phyloP scores from a whole-genome alignment of 2,329 filamentous ascomycete genomes.

The Penicillium oxalicum region DNA sequence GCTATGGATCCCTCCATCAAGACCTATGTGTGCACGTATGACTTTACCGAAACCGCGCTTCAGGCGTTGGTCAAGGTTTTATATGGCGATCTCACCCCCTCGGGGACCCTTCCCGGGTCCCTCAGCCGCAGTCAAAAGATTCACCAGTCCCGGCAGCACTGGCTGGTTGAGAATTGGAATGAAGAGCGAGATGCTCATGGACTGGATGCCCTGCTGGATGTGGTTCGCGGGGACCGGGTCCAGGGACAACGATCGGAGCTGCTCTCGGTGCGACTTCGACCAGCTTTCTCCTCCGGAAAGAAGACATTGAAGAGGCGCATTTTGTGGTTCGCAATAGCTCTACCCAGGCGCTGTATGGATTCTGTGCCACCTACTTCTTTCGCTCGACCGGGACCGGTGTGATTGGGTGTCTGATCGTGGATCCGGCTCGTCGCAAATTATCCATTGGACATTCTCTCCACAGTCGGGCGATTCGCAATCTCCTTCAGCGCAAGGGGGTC shows the following conservation, averaged over 20 bases:
- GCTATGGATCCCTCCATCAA: constrained; percentile 85
- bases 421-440: constrained; percentile 75
- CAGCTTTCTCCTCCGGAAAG: constrained; percentile 68
- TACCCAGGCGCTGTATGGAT: constrained; percentile 84
- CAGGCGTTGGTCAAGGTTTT: constrained; percentile 75
- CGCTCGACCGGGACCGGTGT: constrained; percentile 64
- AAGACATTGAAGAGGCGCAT: constrained; percentile 70
- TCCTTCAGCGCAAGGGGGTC: constrained; percentile 65
- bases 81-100: constrained; percentile 64
- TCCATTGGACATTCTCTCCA: constrained; percentile 89
- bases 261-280: constrained; percentile 60
- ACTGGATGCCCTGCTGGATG: constrained; percentile 67
- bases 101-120: constrained; percentile 59
- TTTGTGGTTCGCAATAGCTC: constrained; percentile 93
- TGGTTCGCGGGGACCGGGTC: constrained; percentile 56
- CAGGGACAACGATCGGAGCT: constrained; percentile 65
- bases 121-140: constrained; percentile 82
- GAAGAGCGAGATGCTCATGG: constrained; percentile 67
- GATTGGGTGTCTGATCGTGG: constrained; percentile 82
- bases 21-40: constrained; percentile 91
- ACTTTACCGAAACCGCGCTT: constrained; percentile 90
- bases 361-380: constrained; percentile 81
- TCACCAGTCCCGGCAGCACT: constrained; percentile 84
- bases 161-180: constrained; percentile 87
- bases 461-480: constrained; percentile 70